Evolutionary conservation across 257 asterid genomes (phyloP).

Genomic region (Jasminum sambac): DNA sequence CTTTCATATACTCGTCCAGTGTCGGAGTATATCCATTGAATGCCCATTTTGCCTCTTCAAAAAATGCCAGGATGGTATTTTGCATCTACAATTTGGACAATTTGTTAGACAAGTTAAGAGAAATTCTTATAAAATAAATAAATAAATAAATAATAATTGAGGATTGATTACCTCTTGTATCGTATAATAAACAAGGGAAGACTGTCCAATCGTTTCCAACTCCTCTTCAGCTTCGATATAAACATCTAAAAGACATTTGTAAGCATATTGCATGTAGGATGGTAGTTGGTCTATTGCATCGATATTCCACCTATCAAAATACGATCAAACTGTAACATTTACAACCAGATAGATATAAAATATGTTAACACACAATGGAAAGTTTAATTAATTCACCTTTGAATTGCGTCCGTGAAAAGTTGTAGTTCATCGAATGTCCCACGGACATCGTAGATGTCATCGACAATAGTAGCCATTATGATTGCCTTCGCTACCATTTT

Average conservation of each 20-base stretch:
- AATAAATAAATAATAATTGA: too few relatives aligned
- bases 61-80: constrained; percentile 24
- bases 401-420: constrained; percentile 25
- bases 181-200: constrained; percentile 5
- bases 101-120: too few relatives aligned
- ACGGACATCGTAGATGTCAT: constrained; percentile 31
- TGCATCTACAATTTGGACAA: too few relatives aligned
- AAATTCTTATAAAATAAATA: too few relatives aligned
- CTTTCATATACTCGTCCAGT: constrained; percentile 32
- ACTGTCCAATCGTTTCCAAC: neutral
- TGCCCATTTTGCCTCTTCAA: constrained; percentile 33
- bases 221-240: constrained; percentile 20
- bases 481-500: constrained; percentile 24
- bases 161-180: constrained; percentile 16
- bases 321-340: too few relatives aligned
- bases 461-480: constrained; percentile 17
- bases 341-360: too few relatives aligned
- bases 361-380: too few relatives aligned
- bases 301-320: constrained; percentile 26
- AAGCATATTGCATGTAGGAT: constrained; percentile 9
- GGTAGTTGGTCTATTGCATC: constrained; percentile 23
- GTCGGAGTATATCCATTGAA: constrained; percentile 18
- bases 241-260: constrained; percentile 14
- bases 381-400: constrained; percentile 16
- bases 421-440: constrained; percentile 31